A percentile compares a stretch with the other conserved stretches of the same genome.
phyloP scores from a whole-genome alignment of 805 yeast species.

The Ogataea degrootiae region DNA sequence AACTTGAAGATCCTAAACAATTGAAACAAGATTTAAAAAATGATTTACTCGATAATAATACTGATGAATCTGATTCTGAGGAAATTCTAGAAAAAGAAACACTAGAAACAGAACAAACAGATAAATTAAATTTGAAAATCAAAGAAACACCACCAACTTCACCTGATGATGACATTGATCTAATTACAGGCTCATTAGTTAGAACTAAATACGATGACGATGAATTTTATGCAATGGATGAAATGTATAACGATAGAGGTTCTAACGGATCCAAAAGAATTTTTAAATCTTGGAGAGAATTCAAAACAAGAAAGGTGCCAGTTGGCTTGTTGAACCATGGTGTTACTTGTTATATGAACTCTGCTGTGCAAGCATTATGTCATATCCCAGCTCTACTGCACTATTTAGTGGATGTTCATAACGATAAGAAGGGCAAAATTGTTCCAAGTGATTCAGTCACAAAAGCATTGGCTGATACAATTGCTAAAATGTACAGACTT shows the following conservation, averaged over 20 bases:
- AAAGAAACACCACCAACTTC: conserved; percentile 32
- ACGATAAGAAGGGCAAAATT: conserved; percentile 43
- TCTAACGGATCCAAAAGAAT: conserved; percentile 55
- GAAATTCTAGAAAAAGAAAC: too few species aligned
- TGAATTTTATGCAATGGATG: conserved; percentile 56
- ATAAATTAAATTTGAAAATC: conserved; percentile 1
- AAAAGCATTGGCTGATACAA: conserved; percentile 61
- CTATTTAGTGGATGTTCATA: conserved; percentile 63
- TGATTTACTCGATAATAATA: conserved; percentile 22
- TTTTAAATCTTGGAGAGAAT: conserved; percentile 66
- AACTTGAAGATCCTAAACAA: conserved; percentile 14
- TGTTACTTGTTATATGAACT: conserved; percentile 94
- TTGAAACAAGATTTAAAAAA: conserved; percentile 25
- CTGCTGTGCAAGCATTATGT: conserved; percentile 86
- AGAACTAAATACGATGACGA: conserved; percentile 20
- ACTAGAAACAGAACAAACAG: too few species aligned
- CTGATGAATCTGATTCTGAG: conserved; percentile 15
- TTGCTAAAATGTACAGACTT: conserved; percentile 64
- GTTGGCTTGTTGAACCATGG: conserved; percentile 84
- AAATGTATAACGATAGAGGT: conserved; percentile 56
- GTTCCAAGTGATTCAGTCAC: conserved; percentile 58
- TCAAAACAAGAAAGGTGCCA: conserved; percentile 46
- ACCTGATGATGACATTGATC: conserved; percentile 26
- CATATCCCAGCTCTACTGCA: conserved; percentile 91
- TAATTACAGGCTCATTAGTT: conserved; percentile 13